phyloP scores from a whole-genome alignment of 208 protist species.

The Entamoeba moshkovskii region DNA sequence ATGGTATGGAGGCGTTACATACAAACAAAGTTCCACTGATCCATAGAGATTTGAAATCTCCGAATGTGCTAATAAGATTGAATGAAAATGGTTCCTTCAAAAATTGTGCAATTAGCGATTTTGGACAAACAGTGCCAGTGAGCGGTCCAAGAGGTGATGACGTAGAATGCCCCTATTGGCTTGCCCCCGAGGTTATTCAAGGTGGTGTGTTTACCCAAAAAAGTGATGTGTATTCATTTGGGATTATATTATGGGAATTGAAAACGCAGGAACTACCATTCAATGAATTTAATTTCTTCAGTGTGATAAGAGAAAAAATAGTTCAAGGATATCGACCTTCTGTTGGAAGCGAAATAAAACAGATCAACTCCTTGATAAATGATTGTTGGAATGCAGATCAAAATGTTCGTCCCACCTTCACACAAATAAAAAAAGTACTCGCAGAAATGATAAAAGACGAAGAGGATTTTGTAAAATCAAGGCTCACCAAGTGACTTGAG shows the following conservation, averaged over 20 bases:
- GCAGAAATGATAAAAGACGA: too few species aligned
- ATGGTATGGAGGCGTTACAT: not conserved
- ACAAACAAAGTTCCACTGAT: not conserved
- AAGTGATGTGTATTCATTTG: constrained; percentile 6
- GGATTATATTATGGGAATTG: not conserved
- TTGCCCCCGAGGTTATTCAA: not conserved
- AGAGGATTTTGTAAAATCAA: too few species aligned
- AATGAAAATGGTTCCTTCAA: not conserved
- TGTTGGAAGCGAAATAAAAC: not conserved
- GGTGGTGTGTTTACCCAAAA: not conserved
- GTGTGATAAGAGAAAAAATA: not conserved
- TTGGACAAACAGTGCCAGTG: not conserved
- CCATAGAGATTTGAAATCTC: not conserved
- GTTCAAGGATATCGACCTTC: not conserved
- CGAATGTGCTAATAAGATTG: not conserved
- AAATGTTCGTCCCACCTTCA: not conserved
- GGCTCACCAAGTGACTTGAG: too few species aligned
- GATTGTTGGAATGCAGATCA: not conserved
- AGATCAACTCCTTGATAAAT: not conserved
- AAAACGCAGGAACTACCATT: not conserved
- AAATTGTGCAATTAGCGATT: not conserved
- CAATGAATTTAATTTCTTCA: not conserved
- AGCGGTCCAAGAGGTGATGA: not conserved
- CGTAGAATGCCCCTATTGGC: not conserved
- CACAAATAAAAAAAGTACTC: not conserved